phyloP scores from a whole-genome alignment of 75 land plant genomes.

The Cupressus sempervirens region DNA sequence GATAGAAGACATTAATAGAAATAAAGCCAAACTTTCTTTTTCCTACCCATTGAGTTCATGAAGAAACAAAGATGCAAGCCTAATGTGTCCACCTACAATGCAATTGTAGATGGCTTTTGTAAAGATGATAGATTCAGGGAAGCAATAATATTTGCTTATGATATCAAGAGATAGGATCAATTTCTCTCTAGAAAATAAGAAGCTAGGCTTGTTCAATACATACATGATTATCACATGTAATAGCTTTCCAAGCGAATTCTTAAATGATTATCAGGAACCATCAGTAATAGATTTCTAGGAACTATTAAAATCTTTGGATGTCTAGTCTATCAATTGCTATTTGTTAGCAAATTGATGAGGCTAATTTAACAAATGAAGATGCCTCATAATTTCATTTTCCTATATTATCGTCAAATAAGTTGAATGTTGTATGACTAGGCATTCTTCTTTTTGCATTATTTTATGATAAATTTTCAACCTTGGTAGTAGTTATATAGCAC shows the following conservation, averaged over 20 bases:
- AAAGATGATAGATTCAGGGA: constrained; percentile 53
- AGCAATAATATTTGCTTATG: constrained; percentile 36
- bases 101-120: constrained; percentile 72
- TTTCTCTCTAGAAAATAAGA: neutral
- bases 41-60: constrained; percentile 79
- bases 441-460: neutral
- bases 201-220: constrained; percentile 3
- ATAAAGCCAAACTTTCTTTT: too few relatives aligned
- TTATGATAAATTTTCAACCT: neutral
- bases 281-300: neutral
- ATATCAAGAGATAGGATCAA: constrained; percentile 37
- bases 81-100: constrained; percentile 63
- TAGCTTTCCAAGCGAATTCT: neutral
- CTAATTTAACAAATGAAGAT: neutral
- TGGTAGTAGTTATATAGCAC: neutral
- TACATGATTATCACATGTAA: constrained; percentile 9
- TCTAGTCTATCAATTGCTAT: neutral
- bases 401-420: neutral
- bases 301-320: neutral
- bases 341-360: neutral
- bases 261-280: neutral
- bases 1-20: too few relatives aligned
- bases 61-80: constrained; percentile 71
- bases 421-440: neutral
- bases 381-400: neutral